Evolutionary conservation across 2,329 filamentous ascomycete genomes (phyloP), one percentile per base, ranked within the genome.

Genomic region (Talaromyces sp.): DNA sequence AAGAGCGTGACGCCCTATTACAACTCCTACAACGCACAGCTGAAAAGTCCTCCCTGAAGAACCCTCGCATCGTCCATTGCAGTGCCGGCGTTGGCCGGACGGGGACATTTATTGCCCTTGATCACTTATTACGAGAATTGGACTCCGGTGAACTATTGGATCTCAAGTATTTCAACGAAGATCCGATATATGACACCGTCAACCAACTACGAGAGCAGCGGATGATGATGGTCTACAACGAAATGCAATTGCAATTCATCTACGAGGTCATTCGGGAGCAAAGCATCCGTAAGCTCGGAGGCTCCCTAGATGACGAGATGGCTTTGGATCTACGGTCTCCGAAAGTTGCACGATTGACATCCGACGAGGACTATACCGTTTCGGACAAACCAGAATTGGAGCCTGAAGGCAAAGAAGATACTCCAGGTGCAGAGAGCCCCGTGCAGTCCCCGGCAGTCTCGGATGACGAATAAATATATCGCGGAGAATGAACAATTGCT

Each of bases 61-160:
- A 91, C 72, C 91, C 94, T 4, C 89, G 94, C 64, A 89, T 98
- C 66, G 86, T 93, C 11, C 91, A 93, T 77, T 93, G 91, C 81
- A 96, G 92, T 74, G 95, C 95, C 7, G 95, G 95, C 45, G 94
- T 99, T 15, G 95, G 95, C 13, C 88, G 95, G 64, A 96, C 91
- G 7, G 95, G 95, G 38, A 98, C 95, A 0, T 99, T 98, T 75
- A 97, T 99, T 72, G 91, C 92, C 1, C 85, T 99, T n/a, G 95
- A 98, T 78, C 92, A 96, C 77, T 86, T 99, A 29, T 84, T 96
- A 68, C 85, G 89, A 40, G 92, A 97, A 77, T 84, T 98, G 10
- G 88, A 91, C 29, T 85, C 88, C 5, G 94, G 93, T 59, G 84
- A 88, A 25, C 79, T 96, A 59, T 81, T 86, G 68, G 78, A 81